These are phyloP conservation scores for Phytophthora nicotianae DNA, from an alignment of 352 stramenopile species.

Conservation along the genomic window DNA sequence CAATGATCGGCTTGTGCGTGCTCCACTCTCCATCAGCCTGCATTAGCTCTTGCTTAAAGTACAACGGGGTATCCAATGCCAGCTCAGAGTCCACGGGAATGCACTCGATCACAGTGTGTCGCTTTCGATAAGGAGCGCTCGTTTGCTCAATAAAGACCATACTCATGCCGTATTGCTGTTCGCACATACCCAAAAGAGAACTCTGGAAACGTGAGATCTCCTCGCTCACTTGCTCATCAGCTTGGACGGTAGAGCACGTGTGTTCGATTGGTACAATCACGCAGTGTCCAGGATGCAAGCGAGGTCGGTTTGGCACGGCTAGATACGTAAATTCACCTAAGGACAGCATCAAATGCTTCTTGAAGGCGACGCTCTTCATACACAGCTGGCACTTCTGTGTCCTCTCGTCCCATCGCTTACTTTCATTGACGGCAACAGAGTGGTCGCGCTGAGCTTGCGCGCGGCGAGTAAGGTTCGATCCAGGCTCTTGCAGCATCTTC, in stretches of 20 bases:
- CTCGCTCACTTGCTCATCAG: constrained; percentile 65
- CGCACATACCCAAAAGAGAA: constrained; percentile 62
- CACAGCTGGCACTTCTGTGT: constrained; percentile 74
- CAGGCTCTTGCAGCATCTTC: constrained; percentile 57
- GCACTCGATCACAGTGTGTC: constrained; percentile 81
- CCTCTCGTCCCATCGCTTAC: constrained; percentile 69
- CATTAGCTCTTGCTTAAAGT: constrained; percentile 86
- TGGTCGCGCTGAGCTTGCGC: constrained; percentile 61
- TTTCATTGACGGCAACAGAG: constrained; percentile 53
- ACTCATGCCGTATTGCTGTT: constrained; percentile 52
- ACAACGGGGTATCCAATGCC: constrained; percentile 69
- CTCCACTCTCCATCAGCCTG: constrained; percentile 79
- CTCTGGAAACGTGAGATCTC: constrained; percentile 76
- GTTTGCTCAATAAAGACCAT: constrained; percentile 87
- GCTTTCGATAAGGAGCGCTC: constrained; percentile 55
- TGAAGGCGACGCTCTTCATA: constrained; percentile 74
- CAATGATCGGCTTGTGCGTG: constrained; percentile 84
- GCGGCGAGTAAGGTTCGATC: constrained; percentile 61
- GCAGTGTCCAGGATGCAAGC: constrained; percentile 68
- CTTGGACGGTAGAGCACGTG: constrained; percentile 54
- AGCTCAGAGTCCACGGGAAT: constrained; percentile 73
- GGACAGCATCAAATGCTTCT: constrained; percentile 82
- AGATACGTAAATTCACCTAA: constrained; percentile 83
- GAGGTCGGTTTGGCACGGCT: constrained; percentile 58
- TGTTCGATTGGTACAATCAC: constrained; percentile 83